Evolutionary conservation across 2,329 filamentous ascomycete species (phyloP).

Genomic region (Hymenoscyphus scutula): DNA sequence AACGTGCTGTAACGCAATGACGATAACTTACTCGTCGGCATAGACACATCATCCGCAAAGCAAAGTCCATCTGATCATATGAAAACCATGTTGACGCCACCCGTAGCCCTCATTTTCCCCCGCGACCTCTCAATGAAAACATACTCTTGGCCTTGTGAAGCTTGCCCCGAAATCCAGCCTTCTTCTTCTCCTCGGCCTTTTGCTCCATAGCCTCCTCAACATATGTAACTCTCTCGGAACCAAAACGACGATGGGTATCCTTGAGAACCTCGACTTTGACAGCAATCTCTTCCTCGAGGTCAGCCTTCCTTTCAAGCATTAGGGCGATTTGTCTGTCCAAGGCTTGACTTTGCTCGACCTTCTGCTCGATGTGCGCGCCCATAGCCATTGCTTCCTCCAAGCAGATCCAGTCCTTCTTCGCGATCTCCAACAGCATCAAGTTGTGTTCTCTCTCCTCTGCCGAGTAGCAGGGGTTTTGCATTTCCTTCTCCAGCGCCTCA

Average conservation of each 20-base stretch:
- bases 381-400: neutral
- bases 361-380: neutral
- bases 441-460: neutral
- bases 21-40: neutral
- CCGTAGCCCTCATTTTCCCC: neutral
- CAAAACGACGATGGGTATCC: neutral
- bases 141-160: neutral
- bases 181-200: neutral
- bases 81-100: neutral
- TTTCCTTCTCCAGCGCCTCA: neutral
- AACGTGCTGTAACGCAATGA: neutral
- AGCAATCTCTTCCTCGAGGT: neutral
- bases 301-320: neutral
- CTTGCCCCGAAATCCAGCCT: neutral
- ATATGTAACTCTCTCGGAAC: neutral
- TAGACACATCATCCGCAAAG: neutral
- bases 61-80: neutral
- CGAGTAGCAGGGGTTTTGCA: neutral
- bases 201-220: neutral
- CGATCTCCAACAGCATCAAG: neutral
- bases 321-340: neutral
- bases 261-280: neutral
- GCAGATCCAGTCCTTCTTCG: neutral
- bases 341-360: neutral
- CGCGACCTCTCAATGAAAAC: conserved; percentile 2